phyloP scores from a whole-genome alignment of 768 basidiomycete genomes.

The Ramaria rubella region DNA sequence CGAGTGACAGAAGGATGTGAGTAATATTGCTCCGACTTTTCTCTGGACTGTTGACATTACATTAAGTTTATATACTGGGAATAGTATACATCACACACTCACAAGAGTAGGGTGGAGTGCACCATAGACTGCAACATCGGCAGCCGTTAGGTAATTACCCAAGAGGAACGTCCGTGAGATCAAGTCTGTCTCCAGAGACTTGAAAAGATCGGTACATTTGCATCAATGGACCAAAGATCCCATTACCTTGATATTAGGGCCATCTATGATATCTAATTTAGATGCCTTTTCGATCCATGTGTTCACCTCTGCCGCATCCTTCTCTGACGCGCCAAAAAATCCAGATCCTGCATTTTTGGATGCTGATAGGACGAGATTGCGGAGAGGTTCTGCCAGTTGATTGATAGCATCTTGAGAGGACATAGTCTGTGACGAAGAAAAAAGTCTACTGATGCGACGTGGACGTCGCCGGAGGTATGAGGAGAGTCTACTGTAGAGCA shows the following conservation, averaged over 20 bases:
- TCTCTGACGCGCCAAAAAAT: slow-evolving; percentile 47
- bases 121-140: slow-evolving; percentile 88
- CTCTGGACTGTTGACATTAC: slow-evolving; percentile 46
- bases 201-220: background rate
- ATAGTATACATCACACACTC: slow-evolving; percentile 25
- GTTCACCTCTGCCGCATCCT: slow-evolving; percentile 56
- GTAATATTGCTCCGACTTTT: slow-evolving; percentile 68
- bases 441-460: background rate
- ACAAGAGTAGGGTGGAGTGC: slow-evolving; percentile 81
- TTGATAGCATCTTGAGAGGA: background rate
- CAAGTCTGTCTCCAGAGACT: slow-evolving; percentile 72
- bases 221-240: slow-evolving; percentile 8
- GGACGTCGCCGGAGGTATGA: background rate
- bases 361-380: slow-evolving; percentile 46
- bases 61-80: background rate
- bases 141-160: slow-evolving; percentile 76
- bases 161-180: slow-evolving; percentile 79
- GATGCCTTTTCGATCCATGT: slow-evolving; percentile 66
- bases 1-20: slow-evolving; percentile 77
- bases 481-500: background rate
- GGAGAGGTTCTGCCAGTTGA: slow-evolving; percentile 37
- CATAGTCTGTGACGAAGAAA: background rate
- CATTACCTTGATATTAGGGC: slow-evolving; percentile 44
- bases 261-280: slow-evolving; percentile 40
- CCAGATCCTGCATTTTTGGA: slow-evolving; percentile 35